A percentile compares a stretch with the other conserved stretches of the same genome.
These are phyloP conservation scores for Pseudomassariella vexata DNA, from an alignment of 2,329 filamentous ascomycete species.

Conservation along the genomic window DNA sequence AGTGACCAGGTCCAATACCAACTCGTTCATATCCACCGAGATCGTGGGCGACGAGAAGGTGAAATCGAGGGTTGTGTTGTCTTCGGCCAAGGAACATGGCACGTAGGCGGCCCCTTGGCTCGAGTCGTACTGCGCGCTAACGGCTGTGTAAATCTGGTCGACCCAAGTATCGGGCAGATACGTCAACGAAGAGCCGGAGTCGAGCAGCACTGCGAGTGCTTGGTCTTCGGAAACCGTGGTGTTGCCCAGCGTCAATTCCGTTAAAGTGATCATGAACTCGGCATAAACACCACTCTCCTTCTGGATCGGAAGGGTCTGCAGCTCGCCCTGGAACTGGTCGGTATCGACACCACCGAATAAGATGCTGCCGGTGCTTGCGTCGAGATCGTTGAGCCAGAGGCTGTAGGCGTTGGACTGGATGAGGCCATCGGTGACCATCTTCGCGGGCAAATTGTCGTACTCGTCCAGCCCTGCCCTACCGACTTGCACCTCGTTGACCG, in stretches of 20 bases:
- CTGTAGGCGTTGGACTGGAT: constrained; percentile 67
- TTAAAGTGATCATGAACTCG: constrained; percentile 67
- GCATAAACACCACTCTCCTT: constrained; percentile 42
- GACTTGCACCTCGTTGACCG: constrained; percentile 70
- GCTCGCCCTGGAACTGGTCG: constrained; percentile 54
- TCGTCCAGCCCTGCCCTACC: constrained; percentile 43
- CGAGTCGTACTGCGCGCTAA: constrained; percentile 45
- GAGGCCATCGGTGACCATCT: constrained; percentile 52
- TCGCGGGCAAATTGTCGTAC: constrained; percentile 66
- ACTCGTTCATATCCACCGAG: constrained; percentile 50
- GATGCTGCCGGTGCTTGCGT: constrained; percentile 59
- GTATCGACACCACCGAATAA: constrained; percentile 72
- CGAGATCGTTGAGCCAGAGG: constrained; percentile 69
- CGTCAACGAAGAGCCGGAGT: constrained; percentile 63
- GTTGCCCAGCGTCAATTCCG: constrained; percentile 43
- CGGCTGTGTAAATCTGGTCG: constrained; percentile 36
- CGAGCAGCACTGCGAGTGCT: constrained; percentile 60
- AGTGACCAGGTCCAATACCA: constrained; percentile 48
- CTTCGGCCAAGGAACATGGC: constrained; percentile 44
- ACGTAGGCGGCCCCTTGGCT: constrained; percentile 53
- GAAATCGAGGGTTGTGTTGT: constrained; percentile 41
- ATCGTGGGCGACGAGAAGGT: constrained; percentile 50
- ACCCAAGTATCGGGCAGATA: constrained; percentile 54
- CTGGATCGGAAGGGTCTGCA: constrained; percentile 65
- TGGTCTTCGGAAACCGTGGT: constrained; percentile 37